phyloP scores from a whole-genome alignment of 1,139 yeast species.

The Yamadazyma taylorii region DNA sequence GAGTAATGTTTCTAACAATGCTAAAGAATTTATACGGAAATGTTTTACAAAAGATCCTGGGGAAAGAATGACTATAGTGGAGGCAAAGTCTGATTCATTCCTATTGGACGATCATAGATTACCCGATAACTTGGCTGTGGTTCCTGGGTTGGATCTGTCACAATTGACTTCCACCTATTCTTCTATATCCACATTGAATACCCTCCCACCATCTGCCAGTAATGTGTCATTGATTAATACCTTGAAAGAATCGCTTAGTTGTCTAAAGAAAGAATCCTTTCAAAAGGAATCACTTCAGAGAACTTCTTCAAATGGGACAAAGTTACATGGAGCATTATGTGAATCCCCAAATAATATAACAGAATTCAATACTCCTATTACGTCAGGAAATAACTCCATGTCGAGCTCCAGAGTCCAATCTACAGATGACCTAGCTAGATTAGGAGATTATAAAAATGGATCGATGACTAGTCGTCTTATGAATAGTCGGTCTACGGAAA shows the following conservation, averaged over 20 bases:
- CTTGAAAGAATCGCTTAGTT: constrained; percentile 10
- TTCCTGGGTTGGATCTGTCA: constrained; percentile 21
- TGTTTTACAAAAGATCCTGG: constrained; percentile 53
- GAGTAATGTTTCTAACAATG: constrained; percentile 52
- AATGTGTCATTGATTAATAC: constrained; percentile 10
- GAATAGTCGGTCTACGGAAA: neutral
- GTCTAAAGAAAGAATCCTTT: constrained; percentile 3
- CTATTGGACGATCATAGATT: constrained; percentile 62
- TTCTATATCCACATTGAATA: neutral
- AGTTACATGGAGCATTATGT: constrained; percentile 31
- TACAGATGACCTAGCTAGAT: constrained; percentile 8
- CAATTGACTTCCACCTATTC: constrained; percentile 3
- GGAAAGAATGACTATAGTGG: constrained; percentile 48
- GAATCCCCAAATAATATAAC: constrained; percentile 31
- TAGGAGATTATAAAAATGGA: too few species aligned
- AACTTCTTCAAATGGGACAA: constrained; percentile 15
- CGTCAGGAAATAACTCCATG: constrained; percentile 15
- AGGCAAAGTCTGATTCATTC: constrained; percentile 63
- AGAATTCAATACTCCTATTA: constrained; percentile 26
- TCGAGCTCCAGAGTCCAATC: constrained; percentile 18
- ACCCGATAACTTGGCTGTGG: constrained; percentile 28
- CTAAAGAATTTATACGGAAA: constrained; percentile 56
- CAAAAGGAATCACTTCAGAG: neutral
- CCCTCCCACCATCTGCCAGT: constrained; percentile 7
- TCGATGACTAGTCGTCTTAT: neutral